Conservation (phyloP, 192 early-diverging fungal genomes). For the Coemansia biformis region DNA sequence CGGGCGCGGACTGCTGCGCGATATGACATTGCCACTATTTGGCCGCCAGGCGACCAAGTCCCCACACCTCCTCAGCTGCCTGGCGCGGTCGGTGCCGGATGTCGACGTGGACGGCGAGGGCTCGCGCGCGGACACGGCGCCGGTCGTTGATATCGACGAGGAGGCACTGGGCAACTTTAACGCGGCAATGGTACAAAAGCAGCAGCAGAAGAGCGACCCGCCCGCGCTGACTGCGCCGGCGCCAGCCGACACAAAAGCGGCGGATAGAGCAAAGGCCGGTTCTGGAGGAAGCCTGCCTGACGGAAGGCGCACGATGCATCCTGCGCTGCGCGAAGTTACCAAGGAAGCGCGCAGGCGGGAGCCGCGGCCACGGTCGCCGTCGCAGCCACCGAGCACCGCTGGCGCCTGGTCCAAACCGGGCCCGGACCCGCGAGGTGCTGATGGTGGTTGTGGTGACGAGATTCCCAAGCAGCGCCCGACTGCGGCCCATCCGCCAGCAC, state of each 20-base stretch:
- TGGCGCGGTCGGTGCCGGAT: not conserved
- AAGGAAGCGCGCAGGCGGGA: slow-evolving; percentile 4
- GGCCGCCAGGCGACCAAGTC: slow-evolving; percentile 1
- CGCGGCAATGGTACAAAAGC: slow-evolving; percentile 1
- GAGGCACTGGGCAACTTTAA: slow-evolving; percentile 11
- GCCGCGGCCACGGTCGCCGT: not conserved
- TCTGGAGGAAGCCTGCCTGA: too few species aligned
- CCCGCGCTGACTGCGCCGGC: too few species aligned
- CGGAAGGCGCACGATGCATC: not conserved
- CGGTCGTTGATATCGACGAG: slow-evolving; percentile 24
- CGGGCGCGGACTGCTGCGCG: slow-evolving; percentile 11
- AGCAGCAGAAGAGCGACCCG: not conserved
- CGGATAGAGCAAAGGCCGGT: too few species aligned
- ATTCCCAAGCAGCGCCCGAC: too few species aligned
- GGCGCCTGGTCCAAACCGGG: too few species aligned
- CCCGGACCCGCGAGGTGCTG: not conserved
- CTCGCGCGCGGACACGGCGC: slow-evolving; percentile 28
- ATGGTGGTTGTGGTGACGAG: too few species aligned
- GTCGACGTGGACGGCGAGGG: slow-evolving; percentile 32
- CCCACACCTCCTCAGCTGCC: slow-evolving; percentile 9
- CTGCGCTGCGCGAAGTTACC: not conserved
- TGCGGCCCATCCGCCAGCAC: too few species aligned
- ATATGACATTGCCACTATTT: slow-evolving; percentile 29
- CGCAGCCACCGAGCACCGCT: too few species aligned
- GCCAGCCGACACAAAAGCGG: too few species aligned